phyloP scores from a whole-genome alignment of 1,284 basidiomycete genomes.

The Cystobasidium sp. region DNA sequence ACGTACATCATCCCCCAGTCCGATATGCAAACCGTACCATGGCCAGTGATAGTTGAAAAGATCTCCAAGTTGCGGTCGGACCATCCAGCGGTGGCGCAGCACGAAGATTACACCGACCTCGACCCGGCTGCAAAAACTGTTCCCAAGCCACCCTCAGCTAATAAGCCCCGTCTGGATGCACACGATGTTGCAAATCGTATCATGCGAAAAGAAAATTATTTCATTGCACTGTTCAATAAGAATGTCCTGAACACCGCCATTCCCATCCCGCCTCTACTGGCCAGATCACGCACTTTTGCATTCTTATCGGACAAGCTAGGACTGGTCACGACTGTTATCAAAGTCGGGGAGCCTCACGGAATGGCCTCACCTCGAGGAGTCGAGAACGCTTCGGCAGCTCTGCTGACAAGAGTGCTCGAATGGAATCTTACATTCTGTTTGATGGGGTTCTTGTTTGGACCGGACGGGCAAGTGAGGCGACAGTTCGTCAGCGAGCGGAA shows the following conservation, averaged over 20 bases:
- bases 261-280: slow-evolving; percentile 67
- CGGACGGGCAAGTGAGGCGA: slow-evolving; percentile 81
- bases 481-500: slow-evolving; percentile 87
- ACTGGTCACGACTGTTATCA: slow-evolving; percentile 50
- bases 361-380: slow-evolving; percentile 41
- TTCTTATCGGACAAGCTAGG: slow-evolving; percentile 46
- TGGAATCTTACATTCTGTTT: slow-evolving; percentile 96
- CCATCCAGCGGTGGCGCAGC: slow-evolving; percentile 51
- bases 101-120: slow-evolving; percentile 68
- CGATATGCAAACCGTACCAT: slow-evolving; percentile 96
- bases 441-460: slow-evolving; percentile 90
- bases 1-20: slow-evolving; percentile 65
- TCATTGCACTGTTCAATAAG: slow-evolving; percentile 97
- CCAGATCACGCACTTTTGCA: slow-evolving; percentile 45
- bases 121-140: slow-evolving; percentile 60
- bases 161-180: slow-evolving; percentile 73
- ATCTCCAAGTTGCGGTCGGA: slow-evolving; percentile 60
- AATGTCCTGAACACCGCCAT: slow-evolving; percentile 84
- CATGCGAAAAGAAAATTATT: slow-evolving; percentile 95
- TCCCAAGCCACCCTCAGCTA: slow-evolving; percentile 54
- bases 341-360: slow-evolving; percentile 29
- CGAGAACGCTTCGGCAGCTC: slow-evolving; percentile 56
- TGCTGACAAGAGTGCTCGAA: slow-evolving; percentile 83
- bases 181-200: slow-evolving; percentile 97
- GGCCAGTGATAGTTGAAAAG: slow-evolving; percentile 89